Evolutionary conservation across 1,284 basidiomycete genomes (phyloP).

Genomic region (Moesziomyces antarcticus): DNA sequence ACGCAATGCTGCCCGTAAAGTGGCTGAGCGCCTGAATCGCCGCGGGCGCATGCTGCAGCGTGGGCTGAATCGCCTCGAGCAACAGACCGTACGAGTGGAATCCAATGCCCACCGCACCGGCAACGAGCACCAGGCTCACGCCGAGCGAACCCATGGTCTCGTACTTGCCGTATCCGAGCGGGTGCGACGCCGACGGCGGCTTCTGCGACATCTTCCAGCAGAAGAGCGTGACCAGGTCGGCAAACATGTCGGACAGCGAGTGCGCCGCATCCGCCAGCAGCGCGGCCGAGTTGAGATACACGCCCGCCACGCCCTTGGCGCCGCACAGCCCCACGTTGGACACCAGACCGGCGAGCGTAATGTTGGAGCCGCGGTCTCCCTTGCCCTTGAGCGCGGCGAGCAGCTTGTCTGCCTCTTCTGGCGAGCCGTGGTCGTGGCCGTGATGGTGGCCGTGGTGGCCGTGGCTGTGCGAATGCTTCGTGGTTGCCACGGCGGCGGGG

Average conservation of each 20-base stretch:
- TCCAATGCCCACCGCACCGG: conserved; percentile 88
- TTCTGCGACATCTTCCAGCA: conserved; percentile 88
- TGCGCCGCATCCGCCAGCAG: conserved; percentile 95
- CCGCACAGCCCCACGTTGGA: conserved; percentile 84
- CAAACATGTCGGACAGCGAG: conserved; percentile 84
- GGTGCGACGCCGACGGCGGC: conserved; percentile 80
- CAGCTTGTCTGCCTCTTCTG: conserved; percentile 66
- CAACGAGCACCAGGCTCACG: conserved; percentile 80
- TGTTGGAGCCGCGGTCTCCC: conserved; percentile 63
- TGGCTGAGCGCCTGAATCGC: conserved; percentile 74
- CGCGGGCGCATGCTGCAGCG: conserved; percentile 71
- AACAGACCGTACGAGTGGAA: conserved; percentile 89
- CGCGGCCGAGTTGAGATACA: conserved; percentile 79
- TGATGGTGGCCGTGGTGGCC: conserved; percentile 44
- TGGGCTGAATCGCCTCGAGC: conserved; percentile 74
- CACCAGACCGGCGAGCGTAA: conserved; percentile 76
- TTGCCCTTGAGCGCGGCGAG: conserved; percentile 63
- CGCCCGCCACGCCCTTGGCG: conserved; percentile 76
- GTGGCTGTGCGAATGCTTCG: conserved; percentile 27
- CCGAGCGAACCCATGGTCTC: conserved; percentile 90
- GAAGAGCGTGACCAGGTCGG: conserved; percentile 91
- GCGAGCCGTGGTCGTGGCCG: conserved; percentile 62
- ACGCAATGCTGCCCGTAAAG: conserved; percentile 72
- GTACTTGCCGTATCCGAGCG: conserved; percentile 88
- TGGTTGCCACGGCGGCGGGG: neutral